Conservation (phyloP, 2,329 filamentous ascomycete species). For the Calonectria fujianensis region DNA sequence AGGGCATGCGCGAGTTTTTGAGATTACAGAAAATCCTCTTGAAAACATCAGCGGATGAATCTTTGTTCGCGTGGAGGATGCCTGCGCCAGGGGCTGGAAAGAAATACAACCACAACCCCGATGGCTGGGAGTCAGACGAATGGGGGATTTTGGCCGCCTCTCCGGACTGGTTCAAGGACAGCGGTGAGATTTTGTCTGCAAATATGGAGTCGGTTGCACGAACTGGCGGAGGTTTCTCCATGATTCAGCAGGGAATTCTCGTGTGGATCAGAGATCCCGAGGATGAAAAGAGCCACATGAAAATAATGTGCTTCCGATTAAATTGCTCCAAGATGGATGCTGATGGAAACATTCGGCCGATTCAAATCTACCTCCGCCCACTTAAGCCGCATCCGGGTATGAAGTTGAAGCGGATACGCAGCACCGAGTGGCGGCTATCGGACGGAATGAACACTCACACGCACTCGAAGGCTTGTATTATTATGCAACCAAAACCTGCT, state of each 20-base stretch:
- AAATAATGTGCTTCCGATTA: slow-evolving; percentile 56
- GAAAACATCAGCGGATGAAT: slow-evolving; percentile 3
- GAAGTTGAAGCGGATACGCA: slow-evolving; percentile 20
- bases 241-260: slow-evolving; percentile 17
- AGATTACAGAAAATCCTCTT: slow-evolving; percentile 11
- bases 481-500: slow-evolving; percentile 11
- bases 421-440: slow-evolving; percentile 10
- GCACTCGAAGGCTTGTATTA: slow-evolving; percentile 13
- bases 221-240: slow-evolving; percentile 18
- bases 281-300: slow-evolving; percentile 11
- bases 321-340: neutral
- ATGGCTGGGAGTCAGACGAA: slow-evolving; percentile 15
- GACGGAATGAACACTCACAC: slow-evolving; percentile 11
- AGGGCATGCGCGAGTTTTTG: slow-evolving; percentile 16
- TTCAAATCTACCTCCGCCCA: slow-evolving; percentile 15
- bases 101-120: slow-evolving; percentile 13
- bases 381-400: slow-evolving; percentile 6
- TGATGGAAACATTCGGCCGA: neutral
- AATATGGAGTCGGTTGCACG: neutral
- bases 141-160: slow-evolving; percentile 18
- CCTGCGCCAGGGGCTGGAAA: neutral
- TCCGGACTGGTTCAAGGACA: slow-evolving; percentile 12
- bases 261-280: slow-evolving; percentile 19
- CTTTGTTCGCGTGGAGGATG: slow-evolving; percentile 17
- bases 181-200: neutral